Evolutionary conservation across 73 alveolate genomes (phyloP).

Genomic region (Paramecium caudatum): DNA sequence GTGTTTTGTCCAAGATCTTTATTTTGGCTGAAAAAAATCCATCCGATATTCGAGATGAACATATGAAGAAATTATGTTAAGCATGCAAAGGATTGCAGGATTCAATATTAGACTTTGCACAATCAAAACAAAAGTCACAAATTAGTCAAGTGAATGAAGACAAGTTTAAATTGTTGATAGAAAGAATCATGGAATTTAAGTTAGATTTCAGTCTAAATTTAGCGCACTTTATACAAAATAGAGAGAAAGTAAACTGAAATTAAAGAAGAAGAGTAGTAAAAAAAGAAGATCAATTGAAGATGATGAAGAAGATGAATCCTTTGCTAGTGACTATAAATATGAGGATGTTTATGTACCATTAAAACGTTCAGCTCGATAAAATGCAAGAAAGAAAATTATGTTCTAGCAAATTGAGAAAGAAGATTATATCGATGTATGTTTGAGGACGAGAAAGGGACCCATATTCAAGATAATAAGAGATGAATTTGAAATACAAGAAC

Average conservation of each 20-base stretch:
- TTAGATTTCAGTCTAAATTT: neutral
- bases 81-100: slow-evolving; percentile 78
- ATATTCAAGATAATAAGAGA: slow-evolving; percentile 38
- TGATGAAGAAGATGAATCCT: neutral
- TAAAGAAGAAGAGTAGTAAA: neutral
- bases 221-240: slow-evolving; percentile 60
- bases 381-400: slow-evolving; percentile 36
- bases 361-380: slow-evolving; percentile 29
- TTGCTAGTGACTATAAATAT: slow-evolving; percentile 8
- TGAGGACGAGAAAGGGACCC: slow-evolving; percentile 42
- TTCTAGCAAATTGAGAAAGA: neutral
- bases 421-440: neutral
- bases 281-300: slow-evolving; percentile 19
- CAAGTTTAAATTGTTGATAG: slow-evolving; percentile 68
- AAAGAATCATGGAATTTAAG: slow-evolving; percentile 76
- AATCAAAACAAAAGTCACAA: slow-evolving; percentile 50
- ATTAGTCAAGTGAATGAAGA: slow-evolving; percentile 67
- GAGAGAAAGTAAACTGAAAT: slow-evolving; percentile 45
- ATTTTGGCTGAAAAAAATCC: slow-evolving; percentile 76
- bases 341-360: neutral
- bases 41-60: slow-evolving; percentile 70
- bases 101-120: slow-evolving; percentile 74
- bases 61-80: slow-evolving; percentile 70
- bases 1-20: slow-evolving; percentile 76
- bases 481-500: slow-evolving; percentile 55